phyloP scores from a whole-genome alignment of 768 basidiomycete genomes.

The Tylopilus cervinicoccineus region DNA sequence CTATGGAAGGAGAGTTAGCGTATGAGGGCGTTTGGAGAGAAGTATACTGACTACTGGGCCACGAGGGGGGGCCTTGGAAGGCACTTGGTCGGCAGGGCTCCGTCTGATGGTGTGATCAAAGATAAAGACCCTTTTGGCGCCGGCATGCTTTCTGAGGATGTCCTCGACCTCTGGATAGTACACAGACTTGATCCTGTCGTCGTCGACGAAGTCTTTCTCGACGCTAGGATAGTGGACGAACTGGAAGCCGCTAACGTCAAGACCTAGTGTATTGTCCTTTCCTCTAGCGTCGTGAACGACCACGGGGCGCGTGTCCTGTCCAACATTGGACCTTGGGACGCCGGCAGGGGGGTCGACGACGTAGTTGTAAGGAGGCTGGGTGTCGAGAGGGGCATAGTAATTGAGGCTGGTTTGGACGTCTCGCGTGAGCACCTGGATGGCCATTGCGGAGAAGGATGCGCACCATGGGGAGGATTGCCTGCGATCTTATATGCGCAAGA shows the following conservation, averaged over 20 bases:
- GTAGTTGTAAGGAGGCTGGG: slow-evolving; percentile 35
- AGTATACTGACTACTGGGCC: slow-evolving; percentile 34
- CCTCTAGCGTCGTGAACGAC: slow-evolving; percentile 33
- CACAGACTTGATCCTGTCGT: slow-evolving; percentile 32
- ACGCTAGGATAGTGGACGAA: slow-evolving; percentile 30
- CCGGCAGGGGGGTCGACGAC: slow-evolving; percentile 28
- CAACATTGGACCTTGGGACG: slow-evolving; percentile 29
- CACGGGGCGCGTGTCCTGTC: slow-evolving; percentile 13
- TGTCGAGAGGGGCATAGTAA: slow-evolving; percentile 28
- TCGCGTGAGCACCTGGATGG: slow-evolving; percentile 25
- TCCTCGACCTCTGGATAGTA: slow-evolving; percentile 44
- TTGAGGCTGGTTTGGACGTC: slow-evolving; percentile 38
- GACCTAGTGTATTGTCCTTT: slow-evolving; percentile 23
- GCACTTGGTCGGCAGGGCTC: slow-evolving; percentile 4
- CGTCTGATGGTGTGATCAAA: slow-evolving; percentile 45
- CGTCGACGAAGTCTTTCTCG: slow-evolving; percentile 39
- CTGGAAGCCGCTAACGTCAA: slow-evolving; percentile 46
- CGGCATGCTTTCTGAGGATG: slow-evolving; percentile 37
- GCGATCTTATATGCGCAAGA: slow-evolving; percentile 10
- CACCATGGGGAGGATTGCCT: neutral
- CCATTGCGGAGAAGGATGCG: slow-evolving; percentile 7
- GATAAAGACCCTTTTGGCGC: slow-evolving; percentile 38
- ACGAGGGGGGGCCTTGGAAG: slow-evolving; percentile 10
- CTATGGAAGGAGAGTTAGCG: slow-evolving; percentile 12
- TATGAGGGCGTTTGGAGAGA: neutral